Conservation (phyloP, 2,329 filamentous ascomycete species). For the Penicillium sp. region DNA sequence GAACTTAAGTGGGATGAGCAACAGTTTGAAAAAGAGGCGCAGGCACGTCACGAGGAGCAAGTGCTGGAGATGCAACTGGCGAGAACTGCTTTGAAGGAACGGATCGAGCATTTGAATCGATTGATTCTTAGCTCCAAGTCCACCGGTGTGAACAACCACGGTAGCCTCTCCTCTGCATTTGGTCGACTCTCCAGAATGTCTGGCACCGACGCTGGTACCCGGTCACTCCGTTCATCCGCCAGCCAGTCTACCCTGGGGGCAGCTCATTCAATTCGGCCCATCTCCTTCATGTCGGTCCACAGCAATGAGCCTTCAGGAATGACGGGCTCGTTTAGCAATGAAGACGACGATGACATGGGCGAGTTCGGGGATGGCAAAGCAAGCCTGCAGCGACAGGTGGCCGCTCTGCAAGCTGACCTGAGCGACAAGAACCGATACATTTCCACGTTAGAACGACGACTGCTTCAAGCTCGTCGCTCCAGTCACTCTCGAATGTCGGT, state of each 20-base stretch:
- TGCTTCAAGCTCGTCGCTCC: conserved; percentile 85
- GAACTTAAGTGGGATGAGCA: conserved; percentile 67
- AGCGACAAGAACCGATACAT: conserved; percentile 98
- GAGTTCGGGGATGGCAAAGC: conserved; percentile 87
- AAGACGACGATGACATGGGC: conserved; percentile 70
- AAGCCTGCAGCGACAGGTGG: conserved; percentile 79
- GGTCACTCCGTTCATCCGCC: conserved; percentile 69
- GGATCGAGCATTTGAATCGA: conserved; percentile 94
- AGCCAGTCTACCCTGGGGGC: conserved; percentile 61
- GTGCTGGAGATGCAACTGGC: conserved; percentile 98
- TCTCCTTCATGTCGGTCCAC: conserved; percentile 66
- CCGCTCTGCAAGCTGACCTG: conserved; percentile 90
- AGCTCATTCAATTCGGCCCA: conserved; percentile 62
- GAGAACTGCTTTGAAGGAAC: conserved; percentile 91
- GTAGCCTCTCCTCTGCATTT: conserved; percentile 66
- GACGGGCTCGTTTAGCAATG: conserved; percentile 39
- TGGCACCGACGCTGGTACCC: conserved; percentile 41
- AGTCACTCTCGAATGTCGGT: conserved; percentile 86
- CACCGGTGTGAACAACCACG: conserved; percentile 82
- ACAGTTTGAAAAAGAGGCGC: conserved; percentile 77
- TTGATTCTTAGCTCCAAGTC: conserved; percentile 96
- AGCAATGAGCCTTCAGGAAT: conserved; percentile 38
- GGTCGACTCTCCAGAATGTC: conserved; percentile 66
- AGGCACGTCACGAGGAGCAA: conserved; percentile 90
- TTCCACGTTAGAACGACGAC: conserved; percentile 83